Percentiles rank a stretch among this genome's conserved stretches.
phyloP scores from a whole-genome alignment of 345 rosid species.

The Arabidopsis suecica region DNA sequence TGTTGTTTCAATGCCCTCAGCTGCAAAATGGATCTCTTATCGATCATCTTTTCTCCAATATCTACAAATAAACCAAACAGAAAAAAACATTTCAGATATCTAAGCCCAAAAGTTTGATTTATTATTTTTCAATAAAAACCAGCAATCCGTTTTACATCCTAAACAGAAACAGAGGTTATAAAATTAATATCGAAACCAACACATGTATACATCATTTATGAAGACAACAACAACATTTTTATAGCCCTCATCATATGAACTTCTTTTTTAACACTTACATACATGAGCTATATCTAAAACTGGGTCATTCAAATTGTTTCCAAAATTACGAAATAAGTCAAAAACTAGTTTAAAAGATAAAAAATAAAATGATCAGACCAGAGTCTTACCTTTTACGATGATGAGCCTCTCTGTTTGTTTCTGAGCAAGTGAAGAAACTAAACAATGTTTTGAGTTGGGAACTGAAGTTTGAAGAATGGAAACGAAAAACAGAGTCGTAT shows the following conservation, averaged over 20 bases:
- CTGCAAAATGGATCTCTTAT: neutral
- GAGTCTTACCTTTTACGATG: neutral
- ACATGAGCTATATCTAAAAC: neutral
- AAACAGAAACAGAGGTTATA: neutral
- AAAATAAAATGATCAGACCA: neutral
- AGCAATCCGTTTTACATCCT: neutral
- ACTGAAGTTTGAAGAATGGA: neutral
- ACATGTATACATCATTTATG: neutral
- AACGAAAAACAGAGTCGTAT: too few species aligned
- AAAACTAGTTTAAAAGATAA: neutral
- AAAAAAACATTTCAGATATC: neutral
- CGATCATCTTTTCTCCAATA: too few species aligned
- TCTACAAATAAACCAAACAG: neutral
- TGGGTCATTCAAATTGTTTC: neutral
- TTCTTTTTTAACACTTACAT: neutral
- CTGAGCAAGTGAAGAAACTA: neutral
- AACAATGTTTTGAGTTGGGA: neutral
- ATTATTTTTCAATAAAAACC: neutral
- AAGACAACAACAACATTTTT: neutral
- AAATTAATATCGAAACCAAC: neutral
- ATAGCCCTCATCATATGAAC: neutral
- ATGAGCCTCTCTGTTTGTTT: neutral
- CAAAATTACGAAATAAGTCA: neutral
- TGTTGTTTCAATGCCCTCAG: neutral
- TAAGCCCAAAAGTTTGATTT: neutral